A percentile compares a stretch with the other conserved stretches of the same genome.
phyloP scores from a whole-genome alignment of 73 alveolate genomes.

The Uronychia setigera region DNA sequence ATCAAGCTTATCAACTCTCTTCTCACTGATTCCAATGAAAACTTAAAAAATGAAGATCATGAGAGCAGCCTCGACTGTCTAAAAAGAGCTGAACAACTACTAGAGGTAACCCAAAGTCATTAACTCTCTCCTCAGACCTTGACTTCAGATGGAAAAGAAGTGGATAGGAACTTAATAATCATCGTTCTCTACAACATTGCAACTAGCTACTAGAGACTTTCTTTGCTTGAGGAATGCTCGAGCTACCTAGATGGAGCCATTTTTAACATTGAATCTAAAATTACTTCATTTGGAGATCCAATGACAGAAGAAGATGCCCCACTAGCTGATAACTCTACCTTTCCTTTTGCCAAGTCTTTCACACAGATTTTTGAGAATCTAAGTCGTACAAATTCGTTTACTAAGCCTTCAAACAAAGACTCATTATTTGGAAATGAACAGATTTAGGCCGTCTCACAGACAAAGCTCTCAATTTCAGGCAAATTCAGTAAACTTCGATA shows the following conservation, averaged over 20 bases:
- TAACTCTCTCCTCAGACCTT: background rate
- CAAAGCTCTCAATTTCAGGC: slow-evolving; percentile 2
- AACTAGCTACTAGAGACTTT: slow-evolving; percentile 56
- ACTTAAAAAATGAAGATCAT: slow-evolving; percentile 44
- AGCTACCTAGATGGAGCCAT: slow-evolving; percentile 67
- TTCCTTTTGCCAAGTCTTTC: too few species aligned
- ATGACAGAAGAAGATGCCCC: too few species aligned
- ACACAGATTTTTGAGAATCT: too few species aligned
- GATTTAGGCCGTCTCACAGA: slow-evolving; percentile 2
- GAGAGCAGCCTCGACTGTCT: slow-evolving; percentile 61
- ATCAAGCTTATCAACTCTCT: too few species aligned
- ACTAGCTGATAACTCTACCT: too few species aligned
- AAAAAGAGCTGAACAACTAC: slow-evolving; percentile 54
- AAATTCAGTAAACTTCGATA: slow-evolving; percentile 14
- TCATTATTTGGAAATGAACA: slow-evolving; percentile 33
- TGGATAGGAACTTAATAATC: slow-evolving; percentile 62
- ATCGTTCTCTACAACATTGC: slow-evolving; percentile 66
- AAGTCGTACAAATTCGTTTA: slow-evolving; percentile 4
- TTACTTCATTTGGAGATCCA: slow-evolving; percentile 42
- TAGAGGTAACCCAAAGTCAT: slow-evolving; percentile 37
- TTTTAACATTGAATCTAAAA: slow-evolving; percentile 38
- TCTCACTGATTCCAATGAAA: too few species aligned
- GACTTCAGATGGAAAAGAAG: slow-evolving; percentile 56
- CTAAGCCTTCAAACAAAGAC: too few species aligned
- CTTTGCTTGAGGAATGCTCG: slow-evolving; percentile 62